phyloP scores from a whole-genome alignment of 148 eudicot genomes.

The Nepenthes mirabilis region DNA sequence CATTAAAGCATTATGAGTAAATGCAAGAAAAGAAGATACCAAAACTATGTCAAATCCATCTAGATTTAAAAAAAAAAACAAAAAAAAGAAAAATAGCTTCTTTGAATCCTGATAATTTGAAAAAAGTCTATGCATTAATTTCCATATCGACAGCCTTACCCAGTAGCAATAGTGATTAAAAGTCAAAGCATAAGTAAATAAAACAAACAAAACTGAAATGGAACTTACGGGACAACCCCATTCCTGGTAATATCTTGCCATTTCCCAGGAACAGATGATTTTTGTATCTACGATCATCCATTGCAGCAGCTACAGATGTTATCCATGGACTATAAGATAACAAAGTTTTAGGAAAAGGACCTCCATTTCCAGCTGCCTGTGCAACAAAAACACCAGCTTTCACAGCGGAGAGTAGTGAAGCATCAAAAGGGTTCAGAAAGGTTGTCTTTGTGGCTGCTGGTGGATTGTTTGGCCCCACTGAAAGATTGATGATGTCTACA shows the following conservation, averaged over 20 bases:
- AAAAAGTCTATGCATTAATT: no score
- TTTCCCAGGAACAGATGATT: constrained; percentile 78
- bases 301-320: constrained; percentile 91
- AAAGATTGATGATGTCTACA: constrained; percentile 91
- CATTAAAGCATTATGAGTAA: no score
- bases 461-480: constrained; percentile 91
- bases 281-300: constrained; percentile 90
- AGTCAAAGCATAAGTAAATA: background rate
- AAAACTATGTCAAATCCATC: no score
- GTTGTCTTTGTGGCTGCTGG: constrained; percentile 85
- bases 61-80: no score
- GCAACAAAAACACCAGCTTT: constrained; percentile 95
- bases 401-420: constrained; percentile 73
- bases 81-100: no score
- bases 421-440: constrained; percentile 86
- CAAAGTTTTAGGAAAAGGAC: constrained; percentile 78
- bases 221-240: constrained; percentile 83
- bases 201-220: background rate
- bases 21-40: no score
- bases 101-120: no score
- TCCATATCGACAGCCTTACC: no score
- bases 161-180: no score
- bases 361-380: constrained; percentile 98
- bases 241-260: constrained; percentile 65
- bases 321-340: constrained; percentile 99